Conservation (phyloP, 768 basidiomycete species). For the Boletellus emodensis region DNA sequence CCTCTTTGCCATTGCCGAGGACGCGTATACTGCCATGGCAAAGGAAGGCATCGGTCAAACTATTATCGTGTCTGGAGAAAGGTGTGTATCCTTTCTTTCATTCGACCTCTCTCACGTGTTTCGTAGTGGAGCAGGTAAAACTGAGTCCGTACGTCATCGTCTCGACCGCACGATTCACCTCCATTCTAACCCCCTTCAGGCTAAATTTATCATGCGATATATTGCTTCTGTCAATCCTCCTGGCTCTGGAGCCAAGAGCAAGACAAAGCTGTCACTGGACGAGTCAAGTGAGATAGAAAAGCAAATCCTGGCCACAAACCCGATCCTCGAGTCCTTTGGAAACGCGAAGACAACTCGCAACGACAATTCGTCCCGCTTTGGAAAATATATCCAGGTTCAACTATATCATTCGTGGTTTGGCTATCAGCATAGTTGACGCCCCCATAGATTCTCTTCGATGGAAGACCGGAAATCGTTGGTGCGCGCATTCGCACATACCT, state of each 20-base stretch:
- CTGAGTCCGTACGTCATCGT: conserved; percentile 71
- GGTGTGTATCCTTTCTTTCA: conserved; percentile 44
- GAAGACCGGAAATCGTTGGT: conserved; percentile 93
- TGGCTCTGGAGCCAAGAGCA: conserved; percentile 53
- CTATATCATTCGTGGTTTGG: not conserved
- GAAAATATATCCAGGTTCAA: conserved; percentile 92
- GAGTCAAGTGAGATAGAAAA: conserved; percentile 93
- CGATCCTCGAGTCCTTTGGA: conserved; percentile 97
- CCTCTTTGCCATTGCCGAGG: conserved; percentile 97
- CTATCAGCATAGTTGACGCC: not conserved
- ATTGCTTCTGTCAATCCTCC: conserved; percentile 95
- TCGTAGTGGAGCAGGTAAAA: conserved; percentile 96
- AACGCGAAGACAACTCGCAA: conserved; percentile 99
- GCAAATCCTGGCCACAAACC: conserved; percentile 98
- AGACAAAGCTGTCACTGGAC: conserved; percentile 70
- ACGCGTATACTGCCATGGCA: conserved; percentile 97
- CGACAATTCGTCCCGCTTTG: conserved; percentile 98
- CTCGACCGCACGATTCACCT: not conserved
- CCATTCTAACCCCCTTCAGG: conserved; percentile 39
- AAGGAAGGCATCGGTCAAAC: conserved; percentile 94
- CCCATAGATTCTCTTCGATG: conserved; percentile 89
- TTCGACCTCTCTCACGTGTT: conserved; percentile 9
- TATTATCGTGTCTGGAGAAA: conserved; percentile 98
- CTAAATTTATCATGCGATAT: conserved; percentile 99
- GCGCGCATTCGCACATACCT: conserved; percentile 99